Conservation (phyloP, 352 stramenopile genomes). For the Phytopythium boreale region DNA sequence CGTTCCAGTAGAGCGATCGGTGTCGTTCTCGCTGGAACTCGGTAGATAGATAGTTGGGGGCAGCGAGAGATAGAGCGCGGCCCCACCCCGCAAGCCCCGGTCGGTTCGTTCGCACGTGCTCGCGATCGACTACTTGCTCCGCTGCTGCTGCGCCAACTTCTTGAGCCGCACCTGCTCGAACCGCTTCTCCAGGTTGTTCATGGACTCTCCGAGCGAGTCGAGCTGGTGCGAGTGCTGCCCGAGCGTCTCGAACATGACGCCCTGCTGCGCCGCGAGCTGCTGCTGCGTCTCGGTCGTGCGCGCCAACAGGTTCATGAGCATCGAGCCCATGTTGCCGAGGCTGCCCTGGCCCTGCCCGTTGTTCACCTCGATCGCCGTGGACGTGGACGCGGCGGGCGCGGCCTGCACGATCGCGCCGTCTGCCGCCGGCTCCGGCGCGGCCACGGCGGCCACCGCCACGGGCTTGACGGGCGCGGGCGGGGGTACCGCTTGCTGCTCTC, state of each 20-base stretch:
- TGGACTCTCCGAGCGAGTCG: constrained; percentile 67
- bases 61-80: neutral
- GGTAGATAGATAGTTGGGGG: constrained; percentile 1
- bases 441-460: constrained; percentile 3
- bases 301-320: constrained; percentile 86
- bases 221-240: constrained; percentile 81
- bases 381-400: constrained; percentile 22
- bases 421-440: constrained; percentile 4
- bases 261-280: constrained; percentile 79
- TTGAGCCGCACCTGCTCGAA: constrained; percentile 81
- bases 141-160: constrained; percentile 31
- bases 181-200: constrained; percentile 71
- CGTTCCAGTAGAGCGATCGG: too few relatives aligned
- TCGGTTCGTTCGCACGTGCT: neutral
- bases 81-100: neutral
- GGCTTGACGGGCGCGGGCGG: constrained; percentile 28
- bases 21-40: neutral
- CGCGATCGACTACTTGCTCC: neutral
- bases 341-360: constrained; percentile 48
- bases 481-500: constrained; percentile 37
- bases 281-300: constrained; percentile 84
- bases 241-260: constrained; percentile 86
- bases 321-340: constrained; percentile 83
- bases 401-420: constrained; percentile 40
- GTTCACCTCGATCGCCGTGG: constrained; percentile 63